A percentile compares a stretch with the other conserved stretches of the same genome.
These are phyloP conservation scores for Arthrobotrys iridis DNA, from an alignment of 2,329 filamentous ascomycete genomes.

Conservation along the genomic window DNA sequence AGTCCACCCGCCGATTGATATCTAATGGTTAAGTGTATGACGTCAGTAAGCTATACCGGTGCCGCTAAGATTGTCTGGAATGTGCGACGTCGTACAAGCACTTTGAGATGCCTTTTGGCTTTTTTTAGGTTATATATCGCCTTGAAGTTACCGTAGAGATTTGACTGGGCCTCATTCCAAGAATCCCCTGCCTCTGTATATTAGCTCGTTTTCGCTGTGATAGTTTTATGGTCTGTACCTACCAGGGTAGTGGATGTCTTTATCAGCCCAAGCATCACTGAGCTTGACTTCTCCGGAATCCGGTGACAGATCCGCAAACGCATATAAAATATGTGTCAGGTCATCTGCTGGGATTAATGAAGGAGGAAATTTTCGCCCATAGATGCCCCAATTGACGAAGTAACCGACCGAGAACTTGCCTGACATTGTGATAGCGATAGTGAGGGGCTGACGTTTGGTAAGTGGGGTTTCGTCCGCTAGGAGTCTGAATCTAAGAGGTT, in stretches of 20 bases:
- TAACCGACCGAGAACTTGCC: slow-evolving; percentile 27
- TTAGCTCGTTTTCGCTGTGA: not conserved
- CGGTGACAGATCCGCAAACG: slow-evolving; percentile 21
- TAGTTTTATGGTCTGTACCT: not conserved
- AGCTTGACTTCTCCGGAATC: slow-evolving; percentile 26
- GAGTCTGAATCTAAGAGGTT: no score
- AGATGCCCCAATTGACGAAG: slow-evolving; percentile 72
- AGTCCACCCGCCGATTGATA: slow-evolving; percentile 84
- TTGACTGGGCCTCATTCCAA: slow-evolving; percentile 63
- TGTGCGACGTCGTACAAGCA: slow-evolving; percentile 64
- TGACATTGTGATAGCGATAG: not conserved
- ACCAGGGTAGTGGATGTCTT: slow-evolving; percentile 30
- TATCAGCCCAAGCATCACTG: slow-evolving; percentile 19
- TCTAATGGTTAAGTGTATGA: not conserved
- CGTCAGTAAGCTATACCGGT: not conserved
- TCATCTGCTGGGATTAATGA: slow-evolving; percentile 82
- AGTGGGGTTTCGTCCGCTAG: no score
- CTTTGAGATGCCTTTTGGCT: slow-evolving; percentile 77
- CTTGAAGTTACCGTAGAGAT: slow-evolving; percentile 78
- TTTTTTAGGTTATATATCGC: slow-evolving; percentile 81
- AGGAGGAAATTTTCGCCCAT: slow-evolving; percentile 82
- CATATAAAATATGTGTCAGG: slow-evolving; percentile 87
- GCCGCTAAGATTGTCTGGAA: not conserved
- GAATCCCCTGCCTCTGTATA: slow-evolving; percentile 1
- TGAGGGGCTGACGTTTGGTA: not conserved